Evolutionary conservation across 441 rosid species (phyloP), one percentile per base, ranked within the genome.

Genomic region (Populus hybrid): DNA sequence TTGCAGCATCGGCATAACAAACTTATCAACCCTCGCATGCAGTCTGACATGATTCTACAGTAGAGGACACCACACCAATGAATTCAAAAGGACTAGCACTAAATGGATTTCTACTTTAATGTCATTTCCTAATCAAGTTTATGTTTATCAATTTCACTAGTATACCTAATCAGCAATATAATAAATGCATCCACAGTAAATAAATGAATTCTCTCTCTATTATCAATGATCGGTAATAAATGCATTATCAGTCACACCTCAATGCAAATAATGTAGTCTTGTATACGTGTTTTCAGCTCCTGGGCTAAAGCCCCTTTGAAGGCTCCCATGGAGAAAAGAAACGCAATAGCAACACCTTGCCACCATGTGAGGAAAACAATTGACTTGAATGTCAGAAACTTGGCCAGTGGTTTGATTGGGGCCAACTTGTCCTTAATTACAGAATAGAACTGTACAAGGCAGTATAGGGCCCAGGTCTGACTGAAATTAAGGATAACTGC

Each of bases 351-450:
- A 28, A 95, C 81, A 65, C 99, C 99, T 92, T 95, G 99, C 99
- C 99, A 95, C 99, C 99, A 95, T 63, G 99, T 95, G 80, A 95
- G 90, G 88, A 95, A 95, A 20, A 95, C 96, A 64, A 95, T 95
- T 50, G 99, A 95, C 86, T 95, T 95, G 86, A 95, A 91, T 31
- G 97, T 92, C 78, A 95, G 80, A 75, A 95, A 95, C 90, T 95
- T 95, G 76, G 98, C 97, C 85, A 95, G 68, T 33, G 99, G 99
- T 87, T 88, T 93, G 75, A 95, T 95, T 70, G 98, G 96, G 74
- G 90, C 89, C 83, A 95, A 76, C 83, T 86, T 92, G 74, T 95
- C 97, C 87, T 95, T 95, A 71, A 84, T 93, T 78, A 93, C 95
- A 68, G 91, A 80, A 83, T 95, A 95, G 83, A 95, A 92, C 88